Percentiles rank a stretch among this genome's conserved stretches.
phyloP scores from a whole-genome alignment of 768 basidiomycete species.

The Tubosaeta sp. region DNA sequence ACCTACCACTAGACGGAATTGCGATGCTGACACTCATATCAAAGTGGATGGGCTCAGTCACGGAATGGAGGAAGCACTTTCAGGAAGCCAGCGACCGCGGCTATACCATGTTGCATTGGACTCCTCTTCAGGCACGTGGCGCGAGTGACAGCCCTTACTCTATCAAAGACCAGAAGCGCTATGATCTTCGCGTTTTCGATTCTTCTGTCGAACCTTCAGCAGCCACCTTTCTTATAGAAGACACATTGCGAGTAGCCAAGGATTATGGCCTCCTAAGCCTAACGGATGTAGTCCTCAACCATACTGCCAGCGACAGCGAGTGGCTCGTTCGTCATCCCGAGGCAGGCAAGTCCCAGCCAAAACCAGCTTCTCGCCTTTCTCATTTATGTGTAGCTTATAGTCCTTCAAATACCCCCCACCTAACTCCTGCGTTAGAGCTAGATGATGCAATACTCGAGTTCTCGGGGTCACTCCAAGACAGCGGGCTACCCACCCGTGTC shows the following conservation, averaged over 20 bases:
- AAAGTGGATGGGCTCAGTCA: slow-evolving; percentile 94
- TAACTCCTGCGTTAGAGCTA: slow-evolving; percentile 87
- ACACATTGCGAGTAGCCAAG: slow-evolving; percentile 64
- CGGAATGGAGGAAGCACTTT: slow-evolving; percentile 76
- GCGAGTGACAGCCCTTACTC: slow-evolving; percentile 91
- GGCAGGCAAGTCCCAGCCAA: slow-evolving; percentile 57
- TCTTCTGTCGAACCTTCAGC: slow-evolving; percentile 40
- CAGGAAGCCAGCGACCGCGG: slow-evolving; percentile 82
- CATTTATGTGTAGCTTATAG: slow-evolving; percentile 63
- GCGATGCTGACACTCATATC: slow-evolving; percentile 88
- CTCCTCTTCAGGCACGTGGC: slow-evolving; percentile 90
- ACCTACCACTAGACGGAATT: slow-evolving; percentile 84
- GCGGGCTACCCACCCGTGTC: slow-evolving; percentile 70
- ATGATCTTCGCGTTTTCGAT: slow-evolving; percentile 72
- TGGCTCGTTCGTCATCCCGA: slow-evolving; percentile 96
- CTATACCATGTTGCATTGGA: slow-evolving; percentile 98
- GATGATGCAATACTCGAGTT: slow-evolving; percentile 84
- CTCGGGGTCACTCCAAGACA: slow-evolving; percentile 57
- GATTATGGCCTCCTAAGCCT: slow-evolving; percentile 86
- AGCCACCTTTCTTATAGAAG: slow-evolving; percentile 54
- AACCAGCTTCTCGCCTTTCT: not conserved
- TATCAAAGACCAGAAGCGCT: slow-evolving; percentile 80
- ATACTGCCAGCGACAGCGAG: slow-evolving; percentile 90
- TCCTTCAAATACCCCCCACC: slow-evolving; percentile 86
- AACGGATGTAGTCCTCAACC: slow-evolving; percentile 96